Evolutionary conservation across 768 basidiomycete genomes (phyloP).

Genomic region (Crepidotus variabilis): DNA sequence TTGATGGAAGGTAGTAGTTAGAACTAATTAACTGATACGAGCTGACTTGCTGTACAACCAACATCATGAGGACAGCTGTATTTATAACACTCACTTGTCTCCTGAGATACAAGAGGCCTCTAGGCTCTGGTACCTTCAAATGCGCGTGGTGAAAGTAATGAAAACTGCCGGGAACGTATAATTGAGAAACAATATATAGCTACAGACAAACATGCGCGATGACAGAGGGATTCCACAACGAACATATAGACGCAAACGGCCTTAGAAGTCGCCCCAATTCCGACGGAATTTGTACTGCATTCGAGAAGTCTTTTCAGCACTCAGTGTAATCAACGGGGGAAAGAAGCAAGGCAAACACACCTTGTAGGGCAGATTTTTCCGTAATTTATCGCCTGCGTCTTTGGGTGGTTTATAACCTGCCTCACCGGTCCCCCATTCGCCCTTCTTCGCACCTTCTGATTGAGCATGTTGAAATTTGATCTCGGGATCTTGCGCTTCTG

Average conservation of each 20-base stretch:
- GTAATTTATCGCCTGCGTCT: constrained; percentile 71
- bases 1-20: constrained; percentile 61
- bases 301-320: constrained; percentile 49
- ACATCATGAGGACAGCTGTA: too few species aligned
- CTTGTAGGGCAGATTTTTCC: constrained; percentile 88
- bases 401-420: constrained; percentile 72
- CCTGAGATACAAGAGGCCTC: background rate
- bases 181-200: constrained; percentile 1
- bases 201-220: background rate
- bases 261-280: constrained; percentile 83
- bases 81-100: background rate
- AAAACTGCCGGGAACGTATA: background rate
- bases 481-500: constrained; percentile 67
- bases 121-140: background rate
- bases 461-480: constrained; percentile 56
- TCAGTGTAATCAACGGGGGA: constrained; percentile 21
- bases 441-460: constrained; percentile 47
- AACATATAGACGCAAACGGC: background rate
- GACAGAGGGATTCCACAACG: background rate
- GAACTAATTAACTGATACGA: constrained; percentile 1
- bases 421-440: constrained; percentile 70
- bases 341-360: constrained; percentile 33
- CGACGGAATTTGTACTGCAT: constrained; percentile 90
- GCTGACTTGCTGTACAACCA: background rate
- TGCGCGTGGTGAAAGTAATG: background rate